These are phyloP conservation scores for Penicillium sp. DNA, from an alignment of 2,329 filamentous ascomycete species.

Conservation along the genomic window DNA sequence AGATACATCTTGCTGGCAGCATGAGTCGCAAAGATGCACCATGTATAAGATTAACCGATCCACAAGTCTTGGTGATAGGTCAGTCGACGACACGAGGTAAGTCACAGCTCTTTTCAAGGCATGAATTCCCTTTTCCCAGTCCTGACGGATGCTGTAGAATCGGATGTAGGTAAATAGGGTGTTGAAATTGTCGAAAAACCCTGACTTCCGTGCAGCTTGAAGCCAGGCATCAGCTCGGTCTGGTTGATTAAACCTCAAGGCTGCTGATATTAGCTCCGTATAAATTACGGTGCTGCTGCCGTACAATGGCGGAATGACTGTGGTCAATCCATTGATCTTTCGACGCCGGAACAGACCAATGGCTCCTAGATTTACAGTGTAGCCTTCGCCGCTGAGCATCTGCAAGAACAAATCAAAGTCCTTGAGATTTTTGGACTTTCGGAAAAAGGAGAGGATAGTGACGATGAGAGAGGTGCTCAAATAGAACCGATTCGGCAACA, in stretches of 20 bases:
- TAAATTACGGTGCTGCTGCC: constrained; percentile 41
- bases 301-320: constrained; percentile 42
- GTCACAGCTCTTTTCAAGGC: constrained; percentile 40
- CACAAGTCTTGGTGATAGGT: constrained; percentile 31
- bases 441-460: constrained; percentile 43
- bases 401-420: constrained; percentile 47
- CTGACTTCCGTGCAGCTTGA: constrained; percentile 39
- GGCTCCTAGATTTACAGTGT: constrained; percentile 39
- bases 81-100: constrained; percentile 42
- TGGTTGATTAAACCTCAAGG: constrained; percentile 47
- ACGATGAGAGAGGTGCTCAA: constrained; percentile 42
- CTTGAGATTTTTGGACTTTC: constrained; percentile 46
- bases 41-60: constrained; percentile 45
- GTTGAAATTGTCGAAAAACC: constrained; percentile 43
- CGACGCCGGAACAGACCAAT: constrained; percentile 31
- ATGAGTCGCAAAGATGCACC: constrained; percentile 45
- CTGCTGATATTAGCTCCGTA: constrained; percentile 41
- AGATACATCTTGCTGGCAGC: constrained; percentile 35
- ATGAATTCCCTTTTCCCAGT: constrained; percentile 43
- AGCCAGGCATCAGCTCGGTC: constrained; percentile 47
- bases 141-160: constrained; percentile 41
- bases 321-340: constrained; percentile 42
- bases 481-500: constrained; percentile 44
- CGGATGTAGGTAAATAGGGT: constrained; percentile 44
- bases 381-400: constrained; percentile 41